Conservation (phyloP, 2,329 filamentous ascomycete genomes). For the Aspergillus cejpii region DNA sequence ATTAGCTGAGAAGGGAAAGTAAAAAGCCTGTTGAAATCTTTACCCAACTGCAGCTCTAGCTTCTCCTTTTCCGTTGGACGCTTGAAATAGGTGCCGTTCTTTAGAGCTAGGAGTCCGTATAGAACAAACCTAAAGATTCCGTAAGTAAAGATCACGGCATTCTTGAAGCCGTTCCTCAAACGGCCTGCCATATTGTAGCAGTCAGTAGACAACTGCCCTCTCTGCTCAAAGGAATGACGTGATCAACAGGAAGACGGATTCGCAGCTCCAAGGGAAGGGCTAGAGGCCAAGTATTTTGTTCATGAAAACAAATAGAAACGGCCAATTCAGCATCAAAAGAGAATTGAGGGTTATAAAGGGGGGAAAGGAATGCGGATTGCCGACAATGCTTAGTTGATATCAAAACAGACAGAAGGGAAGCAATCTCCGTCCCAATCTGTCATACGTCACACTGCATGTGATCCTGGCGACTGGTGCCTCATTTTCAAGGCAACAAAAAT, state of each 20-base stretch:
- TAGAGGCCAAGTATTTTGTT: background rate
- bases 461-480: background rate
- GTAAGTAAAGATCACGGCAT: conserved; percentile 23
- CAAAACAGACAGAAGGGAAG: background rate
- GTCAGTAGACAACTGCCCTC: background rate
- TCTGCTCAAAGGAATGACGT: background rate
- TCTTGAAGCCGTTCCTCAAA: conserved; percentile 16
- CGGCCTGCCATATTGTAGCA: conserved; percentile 19
- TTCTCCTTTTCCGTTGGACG: conserved; percentile 35
- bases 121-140: conserved; percentile 33
- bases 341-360: background rate
- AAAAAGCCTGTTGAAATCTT: conserved; percentile 7
- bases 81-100: conserved; percentile 34
- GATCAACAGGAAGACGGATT: background rate
- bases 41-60: conserved; percentile 39
- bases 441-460: background rate
- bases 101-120: conserved; percentile 28
- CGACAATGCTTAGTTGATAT: no score
- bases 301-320: background rate
- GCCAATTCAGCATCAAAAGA: background rate
- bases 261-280: background rate
- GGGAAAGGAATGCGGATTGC: no score
- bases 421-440: background rate
- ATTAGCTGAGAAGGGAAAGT: background rate
- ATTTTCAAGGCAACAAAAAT: background rate